A percentile compares a stretch with the other conserved stretches of the same genome.
Evolutionary conservation across 2,329 filamentous ascomycete species (phyloP).

Genomic region (Colletotrichum sp.): DNA sequence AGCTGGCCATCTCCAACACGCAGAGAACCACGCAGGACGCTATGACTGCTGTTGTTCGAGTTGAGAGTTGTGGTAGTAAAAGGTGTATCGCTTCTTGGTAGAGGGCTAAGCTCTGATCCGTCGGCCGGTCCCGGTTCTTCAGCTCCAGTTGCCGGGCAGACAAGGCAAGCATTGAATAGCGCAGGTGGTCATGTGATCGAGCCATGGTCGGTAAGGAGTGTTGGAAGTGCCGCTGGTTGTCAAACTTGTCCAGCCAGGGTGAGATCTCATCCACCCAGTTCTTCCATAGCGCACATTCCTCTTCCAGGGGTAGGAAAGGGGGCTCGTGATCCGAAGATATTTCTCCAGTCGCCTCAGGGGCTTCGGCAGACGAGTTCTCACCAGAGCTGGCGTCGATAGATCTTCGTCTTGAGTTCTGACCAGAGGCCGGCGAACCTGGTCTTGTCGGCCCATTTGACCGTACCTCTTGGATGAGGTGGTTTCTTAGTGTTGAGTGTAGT

Average conservation of each 20-base stretch:
- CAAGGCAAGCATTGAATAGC: slow-evolving; percentile 58
- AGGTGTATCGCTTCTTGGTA: slow-evolving; percentile 60
- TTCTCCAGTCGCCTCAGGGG: background rate
- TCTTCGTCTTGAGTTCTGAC: background rate
- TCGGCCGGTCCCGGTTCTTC: slow-evolving; percentile 43
- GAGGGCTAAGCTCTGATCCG: slow-evolving; percentile 57
- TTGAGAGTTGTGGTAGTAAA: slow-evolving; percentile 37
- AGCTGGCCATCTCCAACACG: slow-evolving; percentile 47
- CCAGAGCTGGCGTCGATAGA: background rate
- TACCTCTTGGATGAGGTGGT: slow-evolving; percentile 49
- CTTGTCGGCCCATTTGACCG: slow-evolving; percentile 41
- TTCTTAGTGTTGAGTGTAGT: slow-evolving; percentile 47
- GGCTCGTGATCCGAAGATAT: slow-evolving; percentile 16
- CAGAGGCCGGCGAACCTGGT: slow-evolving; percentile 2
- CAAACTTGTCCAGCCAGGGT: slow-evolving; percentile 62
- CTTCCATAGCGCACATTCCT: slow-evolving; percentile 41
- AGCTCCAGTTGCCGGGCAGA: slow-evolving; percentile 59
- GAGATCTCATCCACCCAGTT: slow-evolving; percentile 47
- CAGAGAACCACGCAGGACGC: slow-evolving; percentile 43
- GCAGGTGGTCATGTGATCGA: slow-evolving; percentile 49
- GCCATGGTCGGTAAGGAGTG: slow-evolving; percentile 56
- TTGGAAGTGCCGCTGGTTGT: slow-evolving; percentile 56
- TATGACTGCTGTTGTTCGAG: slow-evolving; percentile 34
- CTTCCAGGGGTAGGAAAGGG: slow-evolving; percentile 25
- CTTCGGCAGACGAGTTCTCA: background rate